Base-by-base conservation (phyloP, 2,329 filamentous ascomycete genomes). In the Myriangium duriaei region DNA sequence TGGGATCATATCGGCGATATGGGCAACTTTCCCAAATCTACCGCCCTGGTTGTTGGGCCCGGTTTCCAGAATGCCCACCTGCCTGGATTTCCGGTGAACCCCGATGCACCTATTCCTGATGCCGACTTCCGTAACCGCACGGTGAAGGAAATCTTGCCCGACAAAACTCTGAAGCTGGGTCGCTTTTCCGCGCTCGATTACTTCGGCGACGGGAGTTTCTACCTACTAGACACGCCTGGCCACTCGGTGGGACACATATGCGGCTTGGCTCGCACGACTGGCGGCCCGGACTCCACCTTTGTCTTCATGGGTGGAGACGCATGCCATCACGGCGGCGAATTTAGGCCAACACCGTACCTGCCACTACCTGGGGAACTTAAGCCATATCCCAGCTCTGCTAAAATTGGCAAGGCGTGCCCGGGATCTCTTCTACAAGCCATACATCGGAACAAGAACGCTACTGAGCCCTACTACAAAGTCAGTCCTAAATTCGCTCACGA, bases 131-230 rank as follows among this genome's bases (percentile, higher is more conserved):
- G 56, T 32, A 49, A 51, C 4, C 54, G 65, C 30, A 45, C 59
- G 16, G 46, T 65, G 1, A 45, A 48, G 4, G 57, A 61, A 39
- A 47, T 62, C 6, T 39, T 47, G 29, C 56, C 64, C 24, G 42
- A 51, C n/a, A 53, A 57, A 29, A 48, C 54, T 30, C 40, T 64
- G 3, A 57, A 61, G 41, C 63, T 70, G 13, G 67, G 64, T 1
- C 49, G 58, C 6, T 69, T 69, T 47, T 47, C 56, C 19, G 67
- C 67, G 2, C 52, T 57, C 16, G 71, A 76, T 48, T 74, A 64
- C 47, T 75, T 73, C 39, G 63, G 63, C 3, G 71, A 76, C 47
- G 71, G 70, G 1, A 63, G 57, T 14, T 71, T 76, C 45, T 74
- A 72, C 47, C 56, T 75, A 2, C 57, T 75, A 17, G 57, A 70